Percentiles rank a stretch among this genome's conserved stretches.
phyloP scores from a whole-genome alignment of 768 basidiomycete species.

The Xerocomus spinulosus region DNA sequence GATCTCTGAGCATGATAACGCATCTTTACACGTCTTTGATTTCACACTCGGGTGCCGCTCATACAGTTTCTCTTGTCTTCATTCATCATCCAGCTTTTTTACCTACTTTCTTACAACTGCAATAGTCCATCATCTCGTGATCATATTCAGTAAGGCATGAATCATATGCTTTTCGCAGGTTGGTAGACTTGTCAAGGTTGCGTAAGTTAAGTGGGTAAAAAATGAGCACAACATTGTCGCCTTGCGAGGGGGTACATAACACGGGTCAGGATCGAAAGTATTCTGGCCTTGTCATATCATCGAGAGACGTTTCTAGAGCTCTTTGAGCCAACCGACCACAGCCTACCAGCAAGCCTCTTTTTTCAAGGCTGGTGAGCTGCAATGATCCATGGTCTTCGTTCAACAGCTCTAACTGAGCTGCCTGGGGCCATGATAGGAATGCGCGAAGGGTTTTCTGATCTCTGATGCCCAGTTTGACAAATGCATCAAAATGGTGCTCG shows the following conservation, averaged over 20 bases:
- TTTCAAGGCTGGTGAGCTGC: conserved; percentile 22
- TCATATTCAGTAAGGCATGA: conserved; percentile 22
- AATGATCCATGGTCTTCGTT: conserved; percentile 8
- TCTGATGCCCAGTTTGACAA: conserved; percentile 21
- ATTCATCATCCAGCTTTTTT: conserved; percentile 16
- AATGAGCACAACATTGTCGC: too few relatives aligned
- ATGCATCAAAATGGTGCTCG: conserved; percentile 14
- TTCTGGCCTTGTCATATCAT: background rate
- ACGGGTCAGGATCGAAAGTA: too few relatives aligned
- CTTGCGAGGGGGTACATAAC: too few relatives aligned
- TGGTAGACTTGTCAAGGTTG: conserved; percentile 2
- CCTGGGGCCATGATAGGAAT: conserved; percentile 23
- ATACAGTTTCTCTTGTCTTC: conserved; percentile 13
- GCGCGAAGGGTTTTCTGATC: conserved; percentile 16
- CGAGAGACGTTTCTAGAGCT: conserved; percentile 1
- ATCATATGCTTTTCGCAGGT: conserved; percentile 9
- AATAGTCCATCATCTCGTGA: conserved; percentile 23
- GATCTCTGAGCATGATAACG: conserved; percentile 50
- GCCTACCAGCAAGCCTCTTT: conserved; percentile 11
- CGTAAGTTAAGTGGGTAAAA: conserved; percentile 4
- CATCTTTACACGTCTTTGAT: conserved; percentile 20
- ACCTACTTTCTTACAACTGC: conserved; percentile 22
- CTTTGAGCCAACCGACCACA: conserved; percentile 4
- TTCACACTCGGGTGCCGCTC: conserved; percentile 18
- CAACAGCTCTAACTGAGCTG: conserved; percentile 14